Evolutionary conservation across 148 eudicot species (phyloP), one percentile per base, ranked within the genome.

Genomic region (Nyssa sinensis): DNA sequence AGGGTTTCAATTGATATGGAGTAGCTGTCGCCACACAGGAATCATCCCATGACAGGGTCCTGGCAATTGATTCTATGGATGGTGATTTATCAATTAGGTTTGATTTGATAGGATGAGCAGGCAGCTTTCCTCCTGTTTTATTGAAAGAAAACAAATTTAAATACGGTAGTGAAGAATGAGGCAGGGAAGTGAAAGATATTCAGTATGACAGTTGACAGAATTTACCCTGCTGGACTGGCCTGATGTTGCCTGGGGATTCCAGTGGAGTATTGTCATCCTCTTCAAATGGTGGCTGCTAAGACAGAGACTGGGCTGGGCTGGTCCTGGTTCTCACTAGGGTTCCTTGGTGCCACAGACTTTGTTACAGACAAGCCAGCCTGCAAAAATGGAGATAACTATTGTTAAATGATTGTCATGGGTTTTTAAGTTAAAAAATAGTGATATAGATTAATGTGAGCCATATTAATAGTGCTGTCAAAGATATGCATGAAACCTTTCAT

Each of bases 291-390:
- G 84, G 83, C 76, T 89, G n/a, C 93, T 37, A 96, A 77, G 49
- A 93, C 97, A 39, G 98, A 96, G 74, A 89, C 80, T 30, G 99
- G 99, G 78, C 99, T 96, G 13, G 99, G 99, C 67, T 96, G 94
- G 72, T 89, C 96, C 82, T 83, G 96, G 79, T 86, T 89, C 76
- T 86, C 94, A 34, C 81, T 82, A 8, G 25, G 80, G 62, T 39
- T 81, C 61, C 84, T 83, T 74, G 76, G 57, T 47, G 67, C 69
- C 41, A 74, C 60, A 25, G 84, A 70, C 55, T 86, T 88, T 70
- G 82, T 39, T 27, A 75, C 62, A 65, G 66, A 69, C 30, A 81
- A 71, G 32, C 75, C 84, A 35, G 80, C 84, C 99, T 96, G 87
- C 77, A 83, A 71, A 35, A 60, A 53, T 21, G 24, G 69, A 37